Evolutionary conservation across 192 early-diverging fungal genomes (phyloP).

Genomic region (Coemansia reversa): DNA sequence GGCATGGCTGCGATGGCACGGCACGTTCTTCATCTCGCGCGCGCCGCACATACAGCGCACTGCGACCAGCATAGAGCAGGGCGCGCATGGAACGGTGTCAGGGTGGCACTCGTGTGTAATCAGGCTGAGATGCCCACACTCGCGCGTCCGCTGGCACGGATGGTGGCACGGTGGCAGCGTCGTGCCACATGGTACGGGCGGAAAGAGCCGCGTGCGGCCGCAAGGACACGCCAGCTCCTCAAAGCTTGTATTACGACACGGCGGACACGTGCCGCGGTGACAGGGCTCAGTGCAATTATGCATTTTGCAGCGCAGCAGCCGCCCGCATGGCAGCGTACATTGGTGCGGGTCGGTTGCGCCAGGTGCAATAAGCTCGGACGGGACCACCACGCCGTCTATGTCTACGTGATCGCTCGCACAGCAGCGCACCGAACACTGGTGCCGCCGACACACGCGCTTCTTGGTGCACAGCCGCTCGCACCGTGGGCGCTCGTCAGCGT

Average conservation of each 20-base stretch:
- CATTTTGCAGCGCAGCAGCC: constrained; percentile 73
- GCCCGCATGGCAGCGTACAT: constrained; percentile 70
- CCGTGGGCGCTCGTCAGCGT: constrained; percentile 47
- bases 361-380: constrained; percentile 20
- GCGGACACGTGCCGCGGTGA: constrained; percentile 74
- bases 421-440: constrained; percentile 65
- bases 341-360: constrained; percentile 56
- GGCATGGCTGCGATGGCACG: constrained; percentile 70
- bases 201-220: constrained; percentile 73
- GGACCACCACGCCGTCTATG: constrained; percentile 24
- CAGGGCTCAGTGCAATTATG: constrained; percentile 77
- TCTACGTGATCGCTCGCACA: constrained; percentile 56
- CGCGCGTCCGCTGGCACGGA: constrained; percentile 65
- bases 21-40: constrained; percentile 70
- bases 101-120: constrained; percentile 82
- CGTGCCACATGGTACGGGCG: constrained; percentile 87
- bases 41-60: constrained; percentile 79
- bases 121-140: constrained; percentile 78
- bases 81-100: constrained; percentile 83
- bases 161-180: constrained; percentile 70
- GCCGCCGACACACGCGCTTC: constrained; percentile 68
- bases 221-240: constrained; percentile 86
- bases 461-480: constrained; percentile 66
- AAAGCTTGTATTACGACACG: constrained; percentile 75
- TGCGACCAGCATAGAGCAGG: constrained; percentile 80